These are phyloP conservation scores for Penicillium paneum DNA, from an alignment of 2,329 filamentous ascomycete species.

Conservation along the genomic window DNA sequence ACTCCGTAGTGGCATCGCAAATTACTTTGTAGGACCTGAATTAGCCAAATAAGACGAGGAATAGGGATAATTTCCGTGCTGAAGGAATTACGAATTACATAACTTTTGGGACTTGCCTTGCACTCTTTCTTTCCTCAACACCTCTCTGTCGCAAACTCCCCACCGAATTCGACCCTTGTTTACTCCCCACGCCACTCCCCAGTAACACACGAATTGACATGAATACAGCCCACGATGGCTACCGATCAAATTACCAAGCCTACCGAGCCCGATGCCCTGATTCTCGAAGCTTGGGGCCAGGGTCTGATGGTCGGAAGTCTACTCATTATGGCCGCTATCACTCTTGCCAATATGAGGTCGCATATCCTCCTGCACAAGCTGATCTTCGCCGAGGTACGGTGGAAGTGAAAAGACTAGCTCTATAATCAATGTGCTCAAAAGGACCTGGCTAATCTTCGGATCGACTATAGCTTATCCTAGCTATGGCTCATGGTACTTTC, in stretches of 20 bases:
- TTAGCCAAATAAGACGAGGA: neutral
- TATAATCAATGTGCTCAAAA: neutral
- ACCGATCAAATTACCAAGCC: conserved; percentile 20
- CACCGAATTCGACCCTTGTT: neutral
- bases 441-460: neutral
- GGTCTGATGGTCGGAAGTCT: conserved; percentile 50
- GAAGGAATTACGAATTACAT: neutral
- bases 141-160: neutral
- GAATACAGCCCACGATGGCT: conserved; percentile 9
- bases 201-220: neutral
- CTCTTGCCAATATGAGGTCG: conserved; percentile 50
- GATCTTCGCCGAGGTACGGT: conserved; percentile 48
- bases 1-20: neutral
- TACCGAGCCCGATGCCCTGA: conserved; percentile 33
- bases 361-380: conserved; percentile 51
- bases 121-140: neutral
- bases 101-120: neutral
- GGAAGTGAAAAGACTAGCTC: too few species aligned
- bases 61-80: neutral
- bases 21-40: neutral
- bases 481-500: conserved; percentile 57
- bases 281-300: conserved; percentile 50
- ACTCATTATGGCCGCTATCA: conserved; percentile 50
- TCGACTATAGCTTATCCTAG: conserved; percentile 50
- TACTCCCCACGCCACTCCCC: neutral